These are phyloP conservation scores for Pontederia crassipes DNA, from an alignment of 176 grass and related monocot species.

Conservation along the genomic window DNA sequence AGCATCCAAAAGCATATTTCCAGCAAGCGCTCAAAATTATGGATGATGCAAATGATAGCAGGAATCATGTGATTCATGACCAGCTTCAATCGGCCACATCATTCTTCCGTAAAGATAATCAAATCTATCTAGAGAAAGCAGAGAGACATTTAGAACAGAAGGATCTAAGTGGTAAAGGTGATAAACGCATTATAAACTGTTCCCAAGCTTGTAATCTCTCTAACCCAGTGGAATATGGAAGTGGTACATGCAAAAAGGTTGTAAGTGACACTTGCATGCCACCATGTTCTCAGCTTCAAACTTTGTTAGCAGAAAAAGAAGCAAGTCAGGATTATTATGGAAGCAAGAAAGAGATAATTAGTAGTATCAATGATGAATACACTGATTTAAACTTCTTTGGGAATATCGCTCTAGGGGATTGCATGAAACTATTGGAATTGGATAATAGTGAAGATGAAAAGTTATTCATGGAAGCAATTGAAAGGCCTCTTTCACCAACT, in stretches of 20 bases:
- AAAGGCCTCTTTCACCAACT: constrained; percentile 12
- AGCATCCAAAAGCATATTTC: too few relatives aligned
- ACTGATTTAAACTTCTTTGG: background rate
- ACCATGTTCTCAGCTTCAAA: background rate
- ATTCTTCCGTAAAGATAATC: constrained; percentile 1
- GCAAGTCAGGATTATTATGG: background rate
- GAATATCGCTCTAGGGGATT: background rate
- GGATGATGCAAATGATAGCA: background rate
- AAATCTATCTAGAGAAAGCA: background rate
- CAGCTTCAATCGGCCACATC: background rate
- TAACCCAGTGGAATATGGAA: background rate
- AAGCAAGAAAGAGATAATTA: background rate
- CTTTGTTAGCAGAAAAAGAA: background rate
- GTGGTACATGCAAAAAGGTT: background rate
- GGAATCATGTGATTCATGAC: background rate
- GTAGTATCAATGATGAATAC: background rate
- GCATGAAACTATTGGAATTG: constrained; percentile 4
- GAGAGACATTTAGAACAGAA: background rate
- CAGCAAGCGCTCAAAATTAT: background rate
- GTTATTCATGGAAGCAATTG: constrained; percentile 8
- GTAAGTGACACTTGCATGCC: background rate
- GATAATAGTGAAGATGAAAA: constrained; percentile 2
- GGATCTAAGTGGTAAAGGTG: background rate
- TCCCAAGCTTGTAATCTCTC: background rate
- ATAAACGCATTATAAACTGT: background rate